Evolutionary conservation across 2,329 filamentous ascomycete genomes (phyloP).

Genomic region (Sporothrix mexicana): DNA sequence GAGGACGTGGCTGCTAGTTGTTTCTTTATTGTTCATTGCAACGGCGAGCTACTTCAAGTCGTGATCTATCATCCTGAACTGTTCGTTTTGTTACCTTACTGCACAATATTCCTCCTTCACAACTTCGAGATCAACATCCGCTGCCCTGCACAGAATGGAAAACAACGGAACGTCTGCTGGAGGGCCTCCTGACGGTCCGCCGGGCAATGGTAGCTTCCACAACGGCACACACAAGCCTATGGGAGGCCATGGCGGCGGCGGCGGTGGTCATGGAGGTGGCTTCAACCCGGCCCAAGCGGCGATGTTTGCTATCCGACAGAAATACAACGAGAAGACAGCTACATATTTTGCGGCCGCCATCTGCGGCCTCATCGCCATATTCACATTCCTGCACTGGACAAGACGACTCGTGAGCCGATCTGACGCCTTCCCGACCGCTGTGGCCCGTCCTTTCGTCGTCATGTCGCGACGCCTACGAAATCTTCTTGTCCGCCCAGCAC

Average conservation of each 20-base stretch:
- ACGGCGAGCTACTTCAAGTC: not conserved
- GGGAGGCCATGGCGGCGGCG: slow-evolving; percentile 9
- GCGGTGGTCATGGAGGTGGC: not conserved
- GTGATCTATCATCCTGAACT: not conserved
- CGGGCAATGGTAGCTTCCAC: not conserved
- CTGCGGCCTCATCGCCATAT: slow-evolving; percentile 43
- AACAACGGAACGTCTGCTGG: slow-evolving; percentile 8
- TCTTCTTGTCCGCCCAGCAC: slow-evolving; percentile 43
- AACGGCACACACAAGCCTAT: not conserved
- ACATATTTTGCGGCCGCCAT: slow-evolving; percentile 38
- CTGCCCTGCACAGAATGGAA: not conserved
- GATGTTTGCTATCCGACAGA: slow-evolving; percentile 18
- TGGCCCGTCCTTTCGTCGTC: slow-evolving; percentile 40
- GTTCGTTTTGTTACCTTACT: not conserved
- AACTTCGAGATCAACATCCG: not conserved
- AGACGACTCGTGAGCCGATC: slow-evolving; percentile 39
- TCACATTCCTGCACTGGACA: slow-evolving; percentile 44
- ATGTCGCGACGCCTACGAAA: slow-evolving; percentile 41
- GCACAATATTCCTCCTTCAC: not conserved
- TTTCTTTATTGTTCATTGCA: too few relatives aligned
- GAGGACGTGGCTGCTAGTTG: not conserved
- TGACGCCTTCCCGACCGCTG: slow-evolving; percentile 35
- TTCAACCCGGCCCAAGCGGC: not conserved
- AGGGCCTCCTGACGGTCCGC: not conserved
- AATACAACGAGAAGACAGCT: slow-evolving; percentile 31